phyloP scores from a whole-genome alignment of 2,329 filamentous ascomycete genomes.

The Fusarium secorum region DNA sequence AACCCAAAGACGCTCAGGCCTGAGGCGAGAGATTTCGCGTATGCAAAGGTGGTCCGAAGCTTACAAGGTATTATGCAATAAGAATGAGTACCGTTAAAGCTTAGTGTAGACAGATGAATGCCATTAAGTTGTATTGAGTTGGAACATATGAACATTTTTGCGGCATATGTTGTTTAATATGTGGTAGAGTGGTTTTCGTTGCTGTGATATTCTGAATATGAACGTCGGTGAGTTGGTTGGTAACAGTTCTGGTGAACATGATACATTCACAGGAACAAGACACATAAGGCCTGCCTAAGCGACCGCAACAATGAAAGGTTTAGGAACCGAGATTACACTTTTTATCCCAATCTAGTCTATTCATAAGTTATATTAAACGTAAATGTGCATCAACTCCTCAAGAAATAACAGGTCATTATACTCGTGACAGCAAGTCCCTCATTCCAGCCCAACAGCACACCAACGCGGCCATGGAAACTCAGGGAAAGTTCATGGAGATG shows the following conservation, averaged over 20 bases:
- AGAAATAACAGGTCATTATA: neutral
- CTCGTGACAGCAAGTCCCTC: accelerated
- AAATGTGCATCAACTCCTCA: neutral
- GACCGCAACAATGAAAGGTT: no score
- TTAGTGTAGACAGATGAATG: accelerated
- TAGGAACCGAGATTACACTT: neutral
- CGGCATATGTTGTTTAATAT: neutral
- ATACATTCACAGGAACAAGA: neutral
- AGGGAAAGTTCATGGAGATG: accelerated
- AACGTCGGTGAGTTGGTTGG: neutral
- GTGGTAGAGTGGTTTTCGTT: accelerated
- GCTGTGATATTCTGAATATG: accelerated
- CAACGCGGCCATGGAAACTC: accelerated
- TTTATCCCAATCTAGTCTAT: accelerated
- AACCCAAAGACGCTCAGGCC: neutral
- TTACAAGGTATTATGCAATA: neutral
- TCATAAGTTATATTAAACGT: accelerated
- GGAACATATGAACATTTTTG: neutral
- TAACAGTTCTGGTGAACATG: neutral
- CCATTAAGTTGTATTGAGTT: neutral
- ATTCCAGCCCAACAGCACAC: neutral
- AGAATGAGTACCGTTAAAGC: neutral
- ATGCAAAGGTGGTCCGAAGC: neutral
- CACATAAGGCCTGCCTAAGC: neutral
- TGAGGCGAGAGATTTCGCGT: constrained; percentile 11